Conservation (phyloP, 2,329 filamentous ascomycete genomes). For the Hymenoscyphus occultus region DNA sequence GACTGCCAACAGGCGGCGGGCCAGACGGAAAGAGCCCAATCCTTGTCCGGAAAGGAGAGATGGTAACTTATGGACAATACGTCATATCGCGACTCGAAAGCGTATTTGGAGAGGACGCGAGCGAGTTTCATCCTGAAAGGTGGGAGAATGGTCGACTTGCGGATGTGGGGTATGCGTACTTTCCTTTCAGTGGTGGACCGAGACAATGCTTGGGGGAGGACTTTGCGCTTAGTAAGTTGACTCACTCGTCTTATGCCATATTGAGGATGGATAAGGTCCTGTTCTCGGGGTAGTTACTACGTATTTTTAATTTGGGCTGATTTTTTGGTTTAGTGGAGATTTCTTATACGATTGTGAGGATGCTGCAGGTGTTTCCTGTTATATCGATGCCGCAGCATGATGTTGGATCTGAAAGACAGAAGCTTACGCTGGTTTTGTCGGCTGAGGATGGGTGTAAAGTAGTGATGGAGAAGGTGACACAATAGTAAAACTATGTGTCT, state of each 20-base stretch:
- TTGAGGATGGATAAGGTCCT: no score
- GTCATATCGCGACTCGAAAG: constrained; percentile 33
- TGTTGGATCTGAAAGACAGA: constrained; percentile 23
- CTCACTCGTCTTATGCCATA: neutral
- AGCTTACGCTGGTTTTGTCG: constrained; percentile 25
- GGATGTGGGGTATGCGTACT: constrained; percentile 43
- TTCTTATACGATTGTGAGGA: constrained; percentile 35
- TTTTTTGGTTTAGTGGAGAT: constrained; percentile 28
- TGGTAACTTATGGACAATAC: constrained; percentile 29
- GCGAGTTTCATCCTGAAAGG: constrained; percentile 36
- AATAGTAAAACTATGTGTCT: no score
- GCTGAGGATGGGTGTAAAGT: constrained; percentile 26
- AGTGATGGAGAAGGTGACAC: neutral
- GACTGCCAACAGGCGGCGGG: constrained; percentile 36
- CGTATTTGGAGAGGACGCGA: constrained; percentile 37
- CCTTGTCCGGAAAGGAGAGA: constrained; percentile 25
- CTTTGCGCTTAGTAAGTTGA: constrained; percentile 30
- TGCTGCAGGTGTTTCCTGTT: constrained; percentile 31
- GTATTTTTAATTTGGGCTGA: neutral
- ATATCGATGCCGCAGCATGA: constrained; percentile 15
- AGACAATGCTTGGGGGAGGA: constrained; percentile 38
- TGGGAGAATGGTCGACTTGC: constrained; percentile 26
- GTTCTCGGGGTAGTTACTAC: neutral
- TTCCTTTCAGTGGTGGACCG: constrained; percentile 39
- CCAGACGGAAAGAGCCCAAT: constrained; percentile 24